These are phyloP conservation scores for Tephrocybe sp. DNA, from an alignment of 768 basidiomycete species.

Conservation along the genomic window DNA sequence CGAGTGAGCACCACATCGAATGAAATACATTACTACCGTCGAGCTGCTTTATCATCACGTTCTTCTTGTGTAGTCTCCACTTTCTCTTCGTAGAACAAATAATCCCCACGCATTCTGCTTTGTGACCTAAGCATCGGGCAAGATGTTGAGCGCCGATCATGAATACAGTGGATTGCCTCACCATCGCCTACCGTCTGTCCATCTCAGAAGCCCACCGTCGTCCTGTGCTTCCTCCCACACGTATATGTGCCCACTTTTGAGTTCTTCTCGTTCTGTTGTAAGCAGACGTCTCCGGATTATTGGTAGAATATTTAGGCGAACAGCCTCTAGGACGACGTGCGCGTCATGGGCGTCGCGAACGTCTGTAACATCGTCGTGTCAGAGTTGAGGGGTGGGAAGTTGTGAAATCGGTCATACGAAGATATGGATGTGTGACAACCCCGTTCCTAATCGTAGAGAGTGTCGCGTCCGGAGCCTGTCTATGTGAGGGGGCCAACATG, in stretches of 20 bases:
- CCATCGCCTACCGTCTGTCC: conserved; percentile 85
- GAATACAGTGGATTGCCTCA: conserved; percentile 21
- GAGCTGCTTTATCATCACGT: conserved; percentile 72
- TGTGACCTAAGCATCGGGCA: conserved; percentile 56
- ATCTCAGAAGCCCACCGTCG: conserved; percentile 65
- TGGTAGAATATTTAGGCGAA: conserved; percentile 65
- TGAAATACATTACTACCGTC: conserved; percentile 52
- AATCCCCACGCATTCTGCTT: conserved; percentile 81
- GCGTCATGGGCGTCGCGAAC: conserved; percentile 80
- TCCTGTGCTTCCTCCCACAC: conserved; percentile 88
- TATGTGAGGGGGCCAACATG: conserved; percentile 20
- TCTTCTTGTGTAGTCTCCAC: conserved; percentile 79
- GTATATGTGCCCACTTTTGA: conserved; percentile 73
- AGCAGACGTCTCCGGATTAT: conserved; percentile 68
- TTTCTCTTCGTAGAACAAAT: conserved; percentile 82
- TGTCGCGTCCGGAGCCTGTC: conserved; percentile 20
- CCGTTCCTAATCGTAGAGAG: conserved; percentile 22
- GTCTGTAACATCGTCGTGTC: conserved; percentile 37
- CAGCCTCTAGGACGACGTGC: conserved; percentile 73
- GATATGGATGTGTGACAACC: conserved; percentile 46
- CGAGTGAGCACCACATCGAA: background rate
- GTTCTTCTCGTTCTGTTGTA: conserved; percentile 64
- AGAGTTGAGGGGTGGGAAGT: background rate
- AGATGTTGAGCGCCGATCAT: background rate
- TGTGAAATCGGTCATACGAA: conserved; percentile 29